Evolutionary conservation across 805 yeast species (phyloP), one percentile per base, ranked within the genome.

Genomic region (Kodamaea jinghongensis): DNA sequence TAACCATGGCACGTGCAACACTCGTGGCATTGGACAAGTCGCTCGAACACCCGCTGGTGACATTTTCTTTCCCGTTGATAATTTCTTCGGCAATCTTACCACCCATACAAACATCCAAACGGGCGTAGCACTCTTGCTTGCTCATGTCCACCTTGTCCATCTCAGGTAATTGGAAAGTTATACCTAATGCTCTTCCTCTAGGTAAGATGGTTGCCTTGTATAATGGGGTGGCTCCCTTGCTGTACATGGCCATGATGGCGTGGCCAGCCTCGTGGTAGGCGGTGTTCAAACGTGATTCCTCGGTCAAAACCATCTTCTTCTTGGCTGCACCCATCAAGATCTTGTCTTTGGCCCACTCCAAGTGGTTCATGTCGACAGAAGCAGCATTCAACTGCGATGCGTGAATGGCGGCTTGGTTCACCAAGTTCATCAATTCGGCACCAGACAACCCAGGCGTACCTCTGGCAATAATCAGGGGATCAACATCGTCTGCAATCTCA

Each of bases 191-290:
- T 50, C 96, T 73, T 31, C 99, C 99, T 58, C 99, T 78, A 32
- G 99, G 99, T 47, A 93, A 73, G 47, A 93, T 90, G 0, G 99
- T 93, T 3, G 98, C 98, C 65, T 93, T 93, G 69, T 93, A 93
- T 48, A 93, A 73, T 2, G 96, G 90, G 2, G 96, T 89, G 3
- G 99, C 97, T 13, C 95, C 96, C 11, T 83, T 81, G 4, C 96
- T 87, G 62, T 76, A 93, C 79, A 93, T 76, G 8, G 99, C 98
- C 86, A 91, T 89, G 42, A 93, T 87, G 4, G 99, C 99, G 67
- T 93, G 99, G 3, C 99, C 99, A 13, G 99, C 99, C 69, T 93
- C 99, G 66, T 93, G 99, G 63, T 82, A 93, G 1, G 99, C 99
- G 12, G 99, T 93, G 49, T 91, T 89, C 52, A 78, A 80, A 63